A percentile compares a stretch with the other conserved stretches of the same genome.
Conservation (phyloP, 2,329 filamentous ascomycete genomes). For the Xylaria digitata region DNA sequence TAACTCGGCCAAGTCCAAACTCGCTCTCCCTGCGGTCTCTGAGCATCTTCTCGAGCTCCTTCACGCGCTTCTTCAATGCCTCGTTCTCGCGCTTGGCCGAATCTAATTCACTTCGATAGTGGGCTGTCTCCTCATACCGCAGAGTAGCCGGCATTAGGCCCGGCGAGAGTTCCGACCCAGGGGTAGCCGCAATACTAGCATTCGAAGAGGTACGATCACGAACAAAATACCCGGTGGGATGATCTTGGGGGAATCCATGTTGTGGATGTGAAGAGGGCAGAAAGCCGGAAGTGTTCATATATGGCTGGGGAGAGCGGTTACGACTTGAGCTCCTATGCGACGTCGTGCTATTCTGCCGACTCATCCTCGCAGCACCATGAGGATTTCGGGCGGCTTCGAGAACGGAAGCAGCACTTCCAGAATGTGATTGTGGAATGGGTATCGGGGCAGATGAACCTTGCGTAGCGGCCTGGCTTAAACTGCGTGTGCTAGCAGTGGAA, state of each 20-base stretch:
- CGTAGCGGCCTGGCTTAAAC: conserved; percentile 58
- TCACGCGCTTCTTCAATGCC: conserved; percentile 67
- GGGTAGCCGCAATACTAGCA: conserved; percentile 56
- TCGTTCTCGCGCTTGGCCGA: conserved; percentile 73
- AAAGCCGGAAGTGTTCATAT: conserved; percentile 43
- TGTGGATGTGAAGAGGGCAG: conserved; percentile 58
- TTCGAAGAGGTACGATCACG: conserved; percentile 52
- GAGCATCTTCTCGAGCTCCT: conserved; percentile 69
- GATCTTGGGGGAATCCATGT: conserved; percentile 54
- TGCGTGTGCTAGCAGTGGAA: conserved; percentile 66
- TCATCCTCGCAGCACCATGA: conserved; percentile 53
- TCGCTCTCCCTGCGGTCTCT: conserved; percentile 62
- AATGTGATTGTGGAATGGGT: conserved; percentile 48
- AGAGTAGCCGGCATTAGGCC: conserved; percentile 66
- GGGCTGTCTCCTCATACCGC: conserved; percentile 72
- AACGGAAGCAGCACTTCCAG: conserved; percentile 54
- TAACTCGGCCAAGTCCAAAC: conserved; percentile 37
- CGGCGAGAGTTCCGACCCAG: conserved; percentile 62
- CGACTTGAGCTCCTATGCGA: conserved; percentile 65
- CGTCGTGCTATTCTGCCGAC: conserved; percentile 66
- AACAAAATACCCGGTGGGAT: conserved; percentile 50
- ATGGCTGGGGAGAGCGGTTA: conserved; percentile 49
- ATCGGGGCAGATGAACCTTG: conserved; percentile 54
- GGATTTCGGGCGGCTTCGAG: conserved; percentile 61
- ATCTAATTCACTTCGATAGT: conserved; percentile 70